Percentiles rank a stretch among this genome's conserved stretches.
phyloP scores from a whole-genome alignment of 164 flowering plant species.

The Houttuynia cordata region DNA sequence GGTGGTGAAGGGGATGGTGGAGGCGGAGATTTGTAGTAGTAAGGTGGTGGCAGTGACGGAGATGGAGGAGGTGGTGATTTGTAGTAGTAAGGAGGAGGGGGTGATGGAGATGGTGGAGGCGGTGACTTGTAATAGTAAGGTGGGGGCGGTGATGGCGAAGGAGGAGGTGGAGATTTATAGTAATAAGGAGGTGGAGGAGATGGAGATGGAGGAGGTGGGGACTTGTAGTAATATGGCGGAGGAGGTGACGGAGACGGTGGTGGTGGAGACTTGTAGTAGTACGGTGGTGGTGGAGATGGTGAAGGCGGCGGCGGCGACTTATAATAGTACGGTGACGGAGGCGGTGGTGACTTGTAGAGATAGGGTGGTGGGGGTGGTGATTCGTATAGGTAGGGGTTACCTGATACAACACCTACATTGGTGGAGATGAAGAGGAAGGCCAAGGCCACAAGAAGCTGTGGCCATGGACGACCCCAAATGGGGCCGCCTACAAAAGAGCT shows the following conservation, averaged over 20 bases:
- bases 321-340: conserved; percentile 10
- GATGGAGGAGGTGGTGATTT: conserved; percentile 16
- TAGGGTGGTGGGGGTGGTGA: conserved; percentile 22
- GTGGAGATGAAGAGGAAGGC: neutral
- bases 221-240: conserved; percentile 29
- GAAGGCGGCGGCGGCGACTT: conserved; percentile 22
- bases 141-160: conserved; percentile 22
- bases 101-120: conserved; percentile 12
- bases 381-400: conserved; percentile 5
- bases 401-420: neutral
- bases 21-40: conserved; percentile 20
- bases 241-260: too few relatives aligned
- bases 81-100: conserved; percentile 17
- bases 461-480: conserved; percentile 4
- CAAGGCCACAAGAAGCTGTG: neutral
- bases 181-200: conserved; percentile 23
- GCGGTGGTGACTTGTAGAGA: conserved; percentile 33
- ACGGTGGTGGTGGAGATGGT: too few relatives aligned
- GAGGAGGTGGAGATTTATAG: conserved; percentile 29
- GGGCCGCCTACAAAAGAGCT: conserved; percentile 1
- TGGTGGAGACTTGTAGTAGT: conserved; percentile 32
- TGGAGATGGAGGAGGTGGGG: conserved; percentile 27
- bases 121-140: conserved; percentile 34
- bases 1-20: conserved; percentile 14
- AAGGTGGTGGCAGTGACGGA: conserved; percentile 14